Evolutionary conservation across 306 rosid species (phyloP).

Genomic region (Cyamopsis tetragonoloba): DNA sequence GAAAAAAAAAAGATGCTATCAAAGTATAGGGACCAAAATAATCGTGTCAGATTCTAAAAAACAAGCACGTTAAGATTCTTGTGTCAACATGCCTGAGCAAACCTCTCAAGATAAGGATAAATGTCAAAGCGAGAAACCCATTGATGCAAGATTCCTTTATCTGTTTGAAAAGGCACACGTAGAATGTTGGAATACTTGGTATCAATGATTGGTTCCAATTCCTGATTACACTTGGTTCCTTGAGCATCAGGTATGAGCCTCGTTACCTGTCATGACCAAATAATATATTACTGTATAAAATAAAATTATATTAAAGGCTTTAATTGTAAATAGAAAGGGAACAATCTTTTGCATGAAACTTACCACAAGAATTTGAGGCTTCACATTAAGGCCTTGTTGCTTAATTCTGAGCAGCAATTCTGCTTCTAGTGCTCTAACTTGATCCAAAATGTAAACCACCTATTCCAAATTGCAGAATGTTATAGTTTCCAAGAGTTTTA

Average conservation of each 20-base stretch:
- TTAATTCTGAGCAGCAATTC: constrained; percentile 65
- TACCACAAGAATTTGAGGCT: constrained; percentile 88
- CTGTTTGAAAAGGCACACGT: constrained; percentile 74
- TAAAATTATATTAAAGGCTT: neutral
- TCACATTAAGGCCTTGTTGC: constrained; percentile 65
- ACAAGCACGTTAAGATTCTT: neutral
- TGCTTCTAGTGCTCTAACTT: constrained; percentile 85
- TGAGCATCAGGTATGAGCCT: constrained; percentile 82
- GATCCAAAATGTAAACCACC: constrained; percentile 93
- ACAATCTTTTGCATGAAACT: constrained; percentile 20
- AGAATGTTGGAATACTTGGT: constrained; percentile 67
- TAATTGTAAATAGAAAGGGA: neutral
- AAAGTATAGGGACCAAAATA: no score
- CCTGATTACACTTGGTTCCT: constrained; percentile 82
- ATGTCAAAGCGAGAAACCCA: constrained; percentile 95
- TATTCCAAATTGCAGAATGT: constrained; percentile 24
- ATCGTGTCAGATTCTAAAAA: no score
- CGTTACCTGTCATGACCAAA: constrained; percentile 53
- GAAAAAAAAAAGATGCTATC: no score
- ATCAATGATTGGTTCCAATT: constrained; percentile 61
- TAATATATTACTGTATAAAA: constrained; percentile 5
- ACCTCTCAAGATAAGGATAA: constrained; percentile 83
- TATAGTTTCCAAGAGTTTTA: neutral
- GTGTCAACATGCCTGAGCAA: constrained; percentile 46
- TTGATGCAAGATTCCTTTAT: constrained; percentile 50